Evolutionary conservation across 306 rosid genomes (phyloP), one percentile per base, ranked within the genome.

Genomic region (Lathyrus oleraceus): DNA sequence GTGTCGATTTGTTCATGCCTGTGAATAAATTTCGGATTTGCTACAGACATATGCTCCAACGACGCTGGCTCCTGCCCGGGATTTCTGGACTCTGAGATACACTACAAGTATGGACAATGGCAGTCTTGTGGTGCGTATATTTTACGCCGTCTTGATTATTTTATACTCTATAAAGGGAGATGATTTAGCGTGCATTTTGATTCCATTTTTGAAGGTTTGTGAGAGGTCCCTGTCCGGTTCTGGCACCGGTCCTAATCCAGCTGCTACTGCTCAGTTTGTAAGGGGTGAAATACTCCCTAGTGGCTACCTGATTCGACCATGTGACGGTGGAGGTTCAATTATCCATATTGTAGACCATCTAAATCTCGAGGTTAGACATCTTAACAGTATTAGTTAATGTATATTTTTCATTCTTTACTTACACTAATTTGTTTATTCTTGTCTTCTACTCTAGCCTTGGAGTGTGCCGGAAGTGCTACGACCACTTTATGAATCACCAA

Each of bases 311-410:
- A 85, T 95, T 81, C 92, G 99, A 62, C 96, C 99, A 11, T 94
- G 97, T 57, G 99, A 94, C 35, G 99, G 99, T 65, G 99, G 99
- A 45, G 99, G 99, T 54, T 95, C 99, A 57, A 95, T 91, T 62
- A 91, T 95, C 71, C 99, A 95, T 74, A 91, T 95, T 43, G 99
- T 91, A 69, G 99, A 95, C 77, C 99, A 95, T 82, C 59, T 94
- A 69, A 94, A 89, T 83, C 99, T 94, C 39, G 95, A 94, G 96
- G 99, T 94, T 40, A 81, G 78, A 70, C 70, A 30, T 60, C 51
- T 52, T 38, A 12, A 49, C 65, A 65, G 47, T 15, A 15, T 64
- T 13, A 20, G 56, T 38, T 40, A 51, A 42, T 60, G 15, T 10
- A 17, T 25, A 39, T 38, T 28, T 48, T 30, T 14, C 9, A 13